These are phyloP conservation scores for Paraphoma sp. DNA, from an alignment of 2,329 filamentous ascomycete genomes.

Conservation along the genomic window DNA sequence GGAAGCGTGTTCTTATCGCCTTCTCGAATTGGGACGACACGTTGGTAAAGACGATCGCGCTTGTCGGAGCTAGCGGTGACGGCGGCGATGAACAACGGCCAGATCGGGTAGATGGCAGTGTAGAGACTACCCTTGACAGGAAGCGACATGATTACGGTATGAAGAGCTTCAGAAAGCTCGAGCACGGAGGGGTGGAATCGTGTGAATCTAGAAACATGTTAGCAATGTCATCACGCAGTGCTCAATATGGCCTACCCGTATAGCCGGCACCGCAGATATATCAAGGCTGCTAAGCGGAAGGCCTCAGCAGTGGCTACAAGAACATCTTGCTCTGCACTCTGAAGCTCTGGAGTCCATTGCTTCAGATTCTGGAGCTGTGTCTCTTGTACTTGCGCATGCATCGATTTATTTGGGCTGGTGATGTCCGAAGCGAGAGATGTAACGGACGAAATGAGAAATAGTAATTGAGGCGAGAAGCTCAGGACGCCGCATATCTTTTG, in stretches of 20 bases:
- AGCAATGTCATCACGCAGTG: not conserved
- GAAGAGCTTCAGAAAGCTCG: conserved; percentile 35
- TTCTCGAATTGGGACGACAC: conserved; percentile 39
- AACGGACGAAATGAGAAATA: conserved; percentile 37
- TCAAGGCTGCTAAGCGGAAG: conserved; percentile 39
- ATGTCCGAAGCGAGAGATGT: conserved; percentile 29
- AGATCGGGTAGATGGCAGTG: conserved; percentile 42
- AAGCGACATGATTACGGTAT: conserved; percentile 30
- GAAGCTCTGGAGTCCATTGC: conserved; percentile 35
- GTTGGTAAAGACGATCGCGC: conserved; percentile 39
- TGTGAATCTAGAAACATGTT: conserved; percentile 26
- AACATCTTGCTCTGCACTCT: conserved; percentile 31
- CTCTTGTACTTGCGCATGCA: conserved; percentile 35
- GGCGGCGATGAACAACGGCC: conserved; percentile 42
- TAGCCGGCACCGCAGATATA: conserved; percentile 40
- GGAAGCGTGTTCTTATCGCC: conserved; percentile 42
- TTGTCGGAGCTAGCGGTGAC: conserved; percentile 41
- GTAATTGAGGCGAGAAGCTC: conserved; percentile 37
- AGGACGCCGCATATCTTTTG: conserved; percentile 32
- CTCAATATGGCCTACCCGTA: conserved; percentile 26
- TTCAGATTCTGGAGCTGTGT: conserved; percentile 31
- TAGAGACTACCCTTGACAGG: conserved; percentile 42
- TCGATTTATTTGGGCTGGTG: conserved; percentile 19
- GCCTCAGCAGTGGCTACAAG: conserved; percentile 38
- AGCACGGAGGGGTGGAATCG: conserved; percentile 39